These are phyloP conservation scores for Westerdykella sp. DNA, from an alignment of 2,329 filamentous ascomycete species.

Conservation along the genomic window DNA sequence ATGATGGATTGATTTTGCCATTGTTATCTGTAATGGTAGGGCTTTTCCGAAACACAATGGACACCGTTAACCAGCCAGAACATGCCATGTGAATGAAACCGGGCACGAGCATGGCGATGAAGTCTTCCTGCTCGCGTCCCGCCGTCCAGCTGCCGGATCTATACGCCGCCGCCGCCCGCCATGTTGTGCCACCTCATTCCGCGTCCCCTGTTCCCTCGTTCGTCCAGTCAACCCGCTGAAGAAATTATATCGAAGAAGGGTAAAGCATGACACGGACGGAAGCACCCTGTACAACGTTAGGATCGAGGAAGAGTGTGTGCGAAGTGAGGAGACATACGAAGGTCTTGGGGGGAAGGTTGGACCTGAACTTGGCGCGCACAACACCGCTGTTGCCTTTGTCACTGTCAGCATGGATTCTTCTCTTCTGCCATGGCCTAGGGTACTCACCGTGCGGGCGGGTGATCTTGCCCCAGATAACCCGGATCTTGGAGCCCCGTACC, in stretches of 20 bases:
- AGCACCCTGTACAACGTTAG: conserved; percentile 38
- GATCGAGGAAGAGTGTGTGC: conserved; percentile 8
- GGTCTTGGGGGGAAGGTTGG: conserved; percentile 91
- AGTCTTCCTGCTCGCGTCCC: conserved; percentile 26
- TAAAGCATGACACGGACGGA: conserved; percentile 97
- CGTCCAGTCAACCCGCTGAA: conserved; percentile 21
- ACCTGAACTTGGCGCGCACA: conserved; percentile 94
- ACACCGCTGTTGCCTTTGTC: conserved; percentile 85
- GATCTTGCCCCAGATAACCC: conserved; percentile 94
- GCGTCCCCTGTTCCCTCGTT: conserved; percentile 18
- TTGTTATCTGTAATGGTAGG: conserved; percentile 21
- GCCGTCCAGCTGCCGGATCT: conserved; percentile 24
- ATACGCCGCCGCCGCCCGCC: conserved; percentile 23
- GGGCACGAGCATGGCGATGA: conserved; percentile 17
- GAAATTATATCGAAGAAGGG: conserved; percentile 86
- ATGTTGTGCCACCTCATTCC: conserved; percentile 8
- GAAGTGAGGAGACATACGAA: conserved; percentile 59
- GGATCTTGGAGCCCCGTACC: conserved; percentile 95
- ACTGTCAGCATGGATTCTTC: conserved; percentile 2
- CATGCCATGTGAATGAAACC: conserved; percentile 31
- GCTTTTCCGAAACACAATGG: conserved; percentile 29
- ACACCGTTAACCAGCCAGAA: conserved; percentile 36
- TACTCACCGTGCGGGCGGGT: conserved; percentile 82
- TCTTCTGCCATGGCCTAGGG: background rate
- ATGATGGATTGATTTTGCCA: conserved; percentile 36